Conservation (phyloP, 768 basidiomycete genomes). For the Auriscalpium orientale region DNA sequence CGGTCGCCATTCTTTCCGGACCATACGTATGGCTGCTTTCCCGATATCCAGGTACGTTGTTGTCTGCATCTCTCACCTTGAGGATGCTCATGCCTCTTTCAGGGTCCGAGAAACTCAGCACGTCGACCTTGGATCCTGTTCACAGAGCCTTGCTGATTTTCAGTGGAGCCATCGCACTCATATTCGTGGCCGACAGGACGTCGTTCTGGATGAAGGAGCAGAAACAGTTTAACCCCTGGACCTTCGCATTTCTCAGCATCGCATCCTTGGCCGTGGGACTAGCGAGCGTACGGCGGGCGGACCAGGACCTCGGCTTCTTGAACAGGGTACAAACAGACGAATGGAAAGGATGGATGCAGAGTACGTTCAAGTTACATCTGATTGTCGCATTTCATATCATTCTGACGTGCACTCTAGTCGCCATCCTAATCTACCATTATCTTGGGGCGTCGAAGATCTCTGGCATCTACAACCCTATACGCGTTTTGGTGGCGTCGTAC, state of each 20-base stretch:
- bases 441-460: slow-evolving; percentile 83
- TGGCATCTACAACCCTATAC: slow-evolving; percentile 89
- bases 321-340: slow-evolving; percentile 93
- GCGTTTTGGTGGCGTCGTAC: slow-evolving; percentile 82
- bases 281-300: slow-evolving; percentile 55
- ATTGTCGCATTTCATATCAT: not conserved
- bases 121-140: too few relatives aligned
- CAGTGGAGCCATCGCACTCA: slow-evolving; percentile 56
- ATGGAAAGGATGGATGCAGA: slow-evolving; percentile 99
- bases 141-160: slow-evolving; percentile 35
- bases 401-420: slow-evolving; percentile 39
- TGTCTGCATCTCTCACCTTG: not conserved
- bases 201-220: slow-evolving; percentile 85
- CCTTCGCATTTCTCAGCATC: slow-evolving; percentile 56
- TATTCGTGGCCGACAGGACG: slow-evolving; percentile 80
- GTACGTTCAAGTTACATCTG: slow-evolving; percentile 34
- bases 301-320: slow-evolving; percentile 82
- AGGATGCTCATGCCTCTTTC: not conserved
- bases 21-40: slow-evolving; percentile 38
- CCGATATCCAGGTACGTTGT: slow-evolving; percentile 17
- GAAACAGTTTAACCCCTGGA: slow-evolving; percentile 69
- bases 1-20: slow-evolving; percentile 39
- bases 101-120: too few relatives aligned
- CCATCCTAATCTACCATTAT: slow-evolving; percentile 90
- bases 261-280: slow-evolving; percentile 50